Base-by-base conservation (phyloP, 371 early-diverging fungal species). In the Circinella umbellata region DNA sequence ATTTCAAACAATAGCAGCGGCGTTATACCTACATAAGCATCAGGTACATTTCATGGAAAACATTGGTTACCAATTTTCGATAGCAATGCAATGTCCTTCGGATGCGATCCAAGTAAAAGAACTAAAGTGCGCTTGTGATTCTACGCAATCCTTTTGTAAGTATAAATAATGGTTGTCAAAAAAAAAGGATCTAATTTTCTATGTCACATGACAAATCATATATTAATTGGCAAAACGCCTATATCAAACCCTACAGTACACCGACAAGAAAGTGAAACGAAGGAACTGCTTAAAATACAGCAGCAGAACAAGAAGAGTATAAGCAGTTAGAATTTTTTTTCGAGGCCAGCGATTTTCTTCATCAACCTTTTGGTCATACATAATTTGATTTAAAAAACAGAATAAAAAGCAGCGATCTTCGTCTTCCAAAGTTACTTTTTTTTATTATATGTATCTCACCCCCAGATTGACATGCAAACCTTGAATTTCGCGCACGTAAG, bases 1-100 rank as follows among this genome's bases (percentile, higher is more conserved):
- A 18, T 59, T 79, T 18, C 98, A 96, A 68, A 93, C 96, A 1
- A 73, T 98, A 34, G 97, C 94, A 0, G 94, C 91, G 1, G 89
- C 90, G 0, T 65, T 98, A 69, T 86, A 95, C 74, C 74, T 97
- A 17, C 77, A 86, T 14, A 66, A 66, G 9, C 11, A 66, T 2
- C 53, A 73, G 20, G 17, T 73, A 20, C 38, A 66, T 15, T 69
- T 47, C 53, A 69, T 73, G 73, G 54, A 65, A 34, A 55, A 65
- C 10, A 17, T 73, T 38, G 73, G 73, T 13, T 73, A 73, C 54
- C 57, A 27, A 11, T 72, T 53, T 39, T 46, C 64, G 3, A 68
- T 72, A 3, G 72, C 68, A 36, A 60, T 39, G 20, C 47, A 67
- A 18, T 72, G 72, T 68, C 72, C 72, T 15, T 20, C 20, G 4